Conservation (phyloP, 169 alveolate species). For the Eimeria necatrix region DNA sequence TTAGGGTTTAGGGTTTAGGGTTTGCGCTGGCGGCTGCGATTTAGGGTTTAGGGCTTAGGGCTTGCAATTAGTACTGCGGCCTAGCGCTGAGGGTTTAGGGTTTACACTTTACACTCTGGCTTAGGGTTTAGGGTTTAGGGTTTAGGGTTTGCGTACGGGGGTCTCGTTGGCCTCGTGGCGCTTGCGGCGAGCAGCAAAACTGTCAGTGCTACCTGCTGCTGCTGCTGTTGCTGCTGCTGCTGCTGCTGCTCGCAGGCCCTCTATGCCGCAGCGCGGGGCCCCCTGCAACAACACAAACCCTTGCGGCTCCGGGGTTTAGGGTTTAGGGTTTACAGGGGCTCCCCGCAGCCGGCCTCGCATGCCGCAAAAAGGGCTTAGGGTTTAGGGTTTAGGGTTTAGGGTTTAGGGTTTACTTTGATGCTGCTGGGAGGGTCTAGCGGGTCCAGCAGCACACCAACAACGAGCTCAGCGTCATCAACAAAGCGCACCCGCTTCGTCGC, state of each 20-base stretch:
- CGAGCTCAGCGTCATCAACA: not conserved
- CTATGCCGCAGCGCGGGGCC: not conserved
- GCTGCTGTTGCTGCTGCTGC: slow-evolving; percentile 18
- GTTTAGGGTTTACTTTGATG: slow-evolving; percentile 8
- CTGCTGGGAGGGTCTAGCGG: not conserved
- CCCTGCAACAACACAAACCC: slow-evolving; percentile 13
- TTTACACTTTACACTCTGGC: not conserved
- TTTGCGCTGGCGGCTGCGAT: not conserved
- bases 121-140: not conserved
- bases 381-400: slow-evolving; percentile 33
- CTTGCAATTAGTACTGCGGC: not conserved
- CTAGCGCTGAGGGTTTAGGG: not conserved
- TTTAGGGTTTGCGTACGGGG: slow-evolving; percentile 4
- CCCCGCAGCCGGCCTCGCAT: too few species aligned
- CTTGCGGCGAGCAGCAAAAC: slow-evolving; percentile 33
- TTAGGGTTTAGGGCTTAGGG: slow-evolving; percentile 37
- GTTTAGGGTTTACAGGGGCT: slow-evolving; percentile 28
- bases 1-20: slow-evolving; percentile 36
- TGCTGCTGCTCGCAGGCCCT: slow-evolving; percentile 48
- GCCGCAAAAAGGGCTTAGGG: slow-evolving; percentile 18
- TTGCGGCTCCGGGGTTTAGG: not conserved
- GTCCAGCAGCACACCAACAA: slow-evolving; percentile 8
- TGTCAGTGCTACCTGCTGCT: slow-evolving; percentile 11
- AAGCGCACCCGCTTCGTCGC: not conserved
- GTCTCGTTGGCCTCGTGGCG: slow-evolving; percentile 34